Evolutionary conservation across 306 rosid species (phyloP).

Genomic region (Inga leiocalycina): DNA sequence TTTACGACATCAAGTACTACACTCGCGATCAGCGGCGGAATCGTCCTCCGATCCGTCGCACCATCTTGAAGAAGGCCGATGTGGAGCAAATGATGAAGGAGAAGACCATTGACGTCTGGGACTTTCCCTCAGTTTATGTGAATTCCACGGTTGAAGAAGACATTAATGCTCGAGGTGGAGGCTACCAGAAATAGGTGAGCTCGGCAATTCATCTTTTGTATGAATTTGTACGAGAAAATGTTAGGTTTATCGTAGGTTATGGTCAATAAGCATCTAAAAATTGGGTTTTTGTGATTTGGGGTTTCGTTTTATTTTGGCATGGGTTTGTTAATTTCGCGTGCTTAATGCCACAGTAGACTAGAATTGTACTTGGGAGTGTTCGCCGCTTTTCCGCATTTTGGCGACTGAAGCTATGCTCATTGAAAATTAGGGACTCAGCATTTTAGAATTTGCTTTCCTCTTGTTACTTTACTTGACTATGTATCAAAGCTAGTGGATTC

Average conservation of each 20-base stretch:
- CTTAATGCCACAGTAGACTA: neutral
- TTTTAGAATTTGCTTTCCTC: neutral
- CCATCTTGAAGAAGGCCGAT: slow-evolving; percentile 66
- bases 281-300: neutral
- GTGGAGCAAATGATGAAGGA: slow-evolving; percentile 64
- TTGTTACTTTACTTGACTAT: neutral
- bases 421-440: neutral
- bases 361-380: neutral
- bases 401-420: neutral
- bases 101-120: slow-evolving; percentile 48
- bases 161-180: slow-evolving; percentile 62
- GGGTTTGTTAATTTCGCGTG: neutral
- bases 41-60: slow-evolving; percentile 82
- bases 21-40: slow-evolving; percentile 92
- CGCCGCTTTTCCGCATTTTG: neutral
- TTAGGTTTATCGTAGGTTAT: neutral
- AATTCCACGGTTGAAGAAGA: slow-evolving; percentile 61
- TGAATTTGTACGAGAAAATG: neutral
- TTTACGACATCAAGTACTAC: slow-evolving; percentile 84
- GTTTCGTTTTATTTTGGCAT: neutral
- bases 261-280: neutral
- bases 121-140: slow-evolving; percentile 79
- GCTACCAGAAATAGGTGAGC: slow-evolving; percentile 68
- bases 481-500: neutral
- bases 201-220: neutral